Conservation (phyloP, 495 filamentous ascomycete species). For the Aspergillus ellipticus region DNA sequence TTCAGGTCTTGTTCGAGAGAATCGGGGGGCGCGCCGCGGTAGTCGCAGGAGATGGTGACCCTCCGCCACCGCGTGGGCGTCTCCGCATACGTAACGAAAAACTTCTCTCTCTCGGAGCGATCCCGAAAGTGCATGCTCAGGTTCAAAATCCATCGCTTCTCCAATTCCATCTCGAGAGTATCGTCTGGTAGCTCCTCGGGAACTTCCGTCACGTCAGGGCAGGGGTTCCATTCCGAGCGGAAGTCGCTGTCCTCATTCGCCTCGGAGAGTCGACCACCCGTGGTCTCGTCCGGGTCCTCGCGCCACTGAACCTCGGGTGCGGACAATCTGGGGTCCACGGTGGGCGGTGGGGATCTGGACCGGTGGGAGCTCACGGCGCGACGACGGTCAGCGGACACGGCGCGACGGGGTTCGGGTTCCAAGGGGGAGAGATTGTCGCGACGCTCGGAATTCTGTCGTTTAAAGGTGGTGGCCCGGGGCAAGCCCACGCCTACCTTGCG, state of each 20-base stretch:
- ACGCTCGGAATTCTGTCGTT: conserved; percentile 74
- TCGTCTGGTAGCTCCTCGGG: conserved; percentile 40
- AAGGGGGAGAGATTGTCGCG: conserved; percentile 67
- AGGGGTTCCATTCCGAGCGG: conserved; percentile 27
- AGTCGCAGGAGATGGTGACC: conserved; percentile 92
- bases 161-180: conserved; percentile 74
- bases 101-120: conserved; percentile 91
- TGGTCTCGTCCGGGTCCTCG: conserved; percentile 34
- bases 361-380: conserved; percentile 46
- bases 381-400: conserved; percentile 69
- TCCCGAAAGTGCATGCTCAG: conserved; percentile 98
- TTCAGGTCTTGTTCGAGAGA: conserved; percentile 84
- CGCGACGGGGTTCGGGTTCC: conserved; percentile 64
- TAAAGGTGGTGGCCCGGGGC: conserved; percentile 71
- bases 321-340: conserved; percentile 42
- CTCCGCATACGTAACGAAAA: conserved; percentile 94
- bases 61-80: conserved; percentile 74
- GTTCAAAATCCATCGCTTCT: conserved; percentile 91
- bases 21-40: conserved; percentile 72
- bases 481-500: conserved; percentile 75
- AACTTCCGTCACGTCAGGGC: conserved; percentile 25
- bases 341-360: conserved; percentile 39
- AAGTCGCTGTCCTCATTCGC: conserved; percentile 26
- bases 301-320: conserved; percentile 47
- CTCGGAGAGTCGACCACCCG: conserved; percentile 29